Base-by-base conservation (phyloP, 257 asterid genomes). In the Primulina eburnea region DNA sequence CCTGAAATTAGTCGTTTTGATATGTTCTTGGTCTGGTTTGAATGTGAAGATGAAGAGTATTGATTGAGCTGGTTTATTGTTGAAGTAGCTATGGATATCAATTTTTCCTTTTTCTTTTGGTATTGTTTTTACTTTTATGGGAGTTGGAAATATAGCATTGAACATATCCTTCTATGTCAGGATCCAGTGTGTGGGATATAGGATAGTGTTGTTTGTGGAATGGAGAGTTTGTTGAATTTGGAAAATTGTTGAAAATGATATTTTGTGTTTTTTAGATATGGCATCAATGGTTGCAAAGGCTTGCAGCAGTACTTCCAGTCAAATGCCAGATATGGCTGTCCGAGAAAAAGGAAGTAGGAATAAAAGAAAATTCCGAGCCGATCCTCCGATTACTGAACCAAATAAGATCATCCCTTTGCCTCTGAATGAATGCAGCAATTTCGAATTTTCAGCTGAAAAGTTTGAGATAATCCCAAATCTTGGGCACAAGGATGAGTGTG, bases 331-430 rank as follows among this genome's bases (percentile, higher is more conserved):
- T 37, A 69, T 89, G 87, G 78, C 80, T 9, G 80, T 84, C 53
- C 88, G 83, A 80, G 96, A 85, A 68, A 94, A 88, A 70, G 97
- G 89, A 38, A 89, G 96, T 64, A 78, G 99, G 86, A 94, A 94
- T 73, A 94, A 94, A 82, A 82, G 99, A 73, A 94, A 94, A 75
- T 94, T 91, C 81, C 82, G 96, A 62, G 96, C 97, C 8, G 99
- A 91, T 82, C 88, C 95, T 17, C 96, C 95, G 0, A 29, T 85
- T 60, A 78, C 75, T 55, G 96, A 89, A 58, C 84, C 89, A 1
- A 82, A 53, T 76, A 91, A 85, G 79, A 68, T 72, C 74, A 76
- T 81, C 64, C 84, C 88, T 56, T 79, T 79, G 38, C 86, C 95
- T 67, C 82, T 77, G 52, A 84, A 59, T 55, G 96, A 86, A 55